A percentile compares a stretch with the other conserved stretches of the same genome.
Conservation (phyloP, 2,329 filamentous ascomycete species). For the Bipolaris bicolor region DNA sequence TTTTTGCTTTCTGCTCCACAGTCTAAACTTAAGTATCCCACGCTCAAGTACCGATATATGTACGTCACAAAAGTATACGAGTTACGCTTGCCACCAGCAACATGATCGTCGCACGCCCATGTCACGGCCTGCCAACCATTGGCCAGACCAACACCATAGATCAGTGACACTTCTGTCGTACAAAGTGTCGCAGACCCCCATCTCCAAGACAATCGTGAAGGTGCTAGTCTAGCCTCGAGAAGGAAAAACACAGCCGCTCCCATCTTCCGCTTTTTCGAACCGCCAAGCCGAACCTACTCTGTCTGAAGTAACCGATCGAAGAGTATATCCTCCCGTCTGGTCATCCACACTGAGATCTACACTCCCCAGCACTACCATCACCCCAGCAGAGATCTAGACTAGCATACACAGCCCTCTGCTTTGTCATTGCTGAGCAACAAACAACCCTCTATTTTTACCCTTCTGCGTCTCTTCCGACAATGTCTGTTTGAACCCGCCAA, state of each 20-base stretch:
- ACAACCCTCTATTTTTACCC: background rate
- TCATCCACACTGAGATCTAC: too few relatives aligned
- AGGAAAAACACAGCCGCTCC: background rate
- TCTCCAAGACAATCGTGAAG: background rate
- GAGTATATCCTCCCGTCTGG: background rate
- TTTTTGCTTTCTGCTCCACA: constrained; percentile 3
- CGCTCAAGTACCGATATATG: background rate
- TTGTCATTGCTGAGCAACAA: constrained; percentile 1
- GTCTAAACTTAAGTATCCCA: background rate
- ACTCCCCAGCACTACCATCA: too few relatives aligned
- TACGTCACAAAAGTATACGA: background rate
- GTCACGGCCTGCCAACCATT: background rate
- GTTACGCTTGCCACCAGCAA: background rate
- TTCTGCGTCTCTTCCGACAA: constrained; percentile 11
- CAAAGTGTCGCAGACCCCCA: constrained; percentile 2
- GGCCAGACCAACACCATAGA: background rate
- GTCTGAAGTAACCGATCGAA: background rate
- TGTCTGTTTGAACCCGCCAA: constrained; percentile 13
- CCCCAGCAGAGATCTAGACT: background rate
- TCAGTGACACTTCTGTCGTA: constrained; percentile 1
- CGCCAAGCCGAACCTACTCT: background rate
- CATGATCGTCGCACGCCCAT: background rate
- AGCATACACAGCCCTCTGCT: background rate
- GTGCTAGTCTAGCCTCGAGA: background rate
- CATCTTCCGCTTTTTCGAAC: too few relatives aligned